phyloP scores from a whole-genome alignment of 176 grass and related monocot genomes.

The Ensete ventricosum region DNA sequence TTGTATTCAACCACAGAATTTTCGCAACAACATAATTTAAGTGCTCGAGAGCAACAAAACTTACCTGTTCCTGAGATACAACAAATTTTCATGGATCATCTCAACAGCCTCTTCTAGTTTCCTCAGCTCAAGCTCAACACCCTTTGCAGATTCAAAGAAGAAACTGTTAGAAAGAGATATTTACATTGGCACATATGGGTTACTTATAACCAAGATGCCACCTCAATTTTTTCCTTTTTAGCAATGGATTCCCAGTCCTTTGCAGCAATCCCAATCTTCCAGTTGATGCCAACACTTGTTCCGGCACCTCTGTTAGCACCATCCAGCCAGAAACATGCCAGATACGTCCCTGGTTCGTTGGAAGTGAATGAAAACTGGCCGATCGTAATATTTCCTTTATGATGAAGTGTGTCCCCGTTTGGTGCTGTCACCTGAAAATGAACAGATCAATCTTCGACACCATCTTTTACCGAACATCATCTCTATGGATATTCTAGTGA shows the following conservation, averaged over 20 bases:
- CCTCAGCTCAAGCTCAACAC: constrained; percentile 64
- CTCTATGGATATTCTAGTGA: neutral
- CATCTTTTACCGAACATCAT: neutral
- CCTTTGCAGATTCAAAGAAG: constrained; percentile 25
- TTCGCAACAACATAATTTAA: neutral
- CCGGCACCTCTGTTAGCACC: constrained; percentile 37
- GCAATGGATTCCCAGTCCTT: constrained; percentile 88
- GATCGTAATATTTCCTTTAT: constrained; percentile 47
- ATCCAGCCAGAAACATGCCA: constrained; percentile 84
- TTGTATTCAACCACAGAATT: neutral
- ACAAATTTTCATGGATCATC: constrained; percentile 64
- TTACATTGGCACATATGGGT: neutral
- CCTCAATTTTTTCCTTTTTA: constrained; percentile 92
- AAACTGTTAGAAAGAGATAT: neutral
- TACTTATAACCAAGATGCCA: neutral
- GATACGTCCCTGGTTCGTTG: constrained; percentile 65
- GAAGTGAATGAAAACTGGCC: constrained; percentile 88
- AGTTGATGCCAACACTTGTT: constrained; percentile 61
- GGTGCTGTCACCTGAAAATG: constrained; percentile 74
- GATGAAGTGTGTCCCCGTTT: constrained; percentile 69
- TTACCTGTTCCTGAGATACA: constrained; percentile 64
- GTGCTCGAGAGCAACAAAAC: neutral
- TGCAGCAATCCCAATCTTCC: constrained; percentile 84
- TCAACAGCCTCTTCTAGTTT: constrained; percentile 60
- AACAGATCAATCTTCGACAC: neutral